phyloP scores from a whole-genome alignment of 345 rosid genomes.

The Aquilaria sinensis region DNA sequence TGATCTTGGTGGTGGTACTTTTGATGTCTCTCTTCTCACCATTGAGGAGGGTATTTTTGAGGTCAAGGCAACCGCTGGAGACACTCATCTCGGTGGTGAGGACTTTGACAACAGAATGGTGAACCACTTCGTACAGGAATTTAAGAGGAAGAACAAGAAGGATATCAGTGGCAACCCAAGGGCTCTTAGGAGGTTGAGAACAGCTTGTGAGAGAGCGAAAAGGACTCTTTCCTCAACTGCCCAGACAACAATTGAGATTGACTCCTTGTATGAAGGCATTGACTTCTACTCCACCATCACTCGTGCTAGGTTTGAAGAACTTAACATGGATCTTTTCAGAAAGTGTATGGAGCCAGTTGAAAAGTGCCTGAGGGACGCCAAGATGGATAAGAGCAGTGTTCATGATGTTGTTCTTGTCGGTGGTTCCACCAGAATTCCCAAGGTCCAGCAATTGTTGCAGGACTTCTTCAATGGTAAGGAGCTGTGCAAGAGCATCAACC shows the following conservation, averaged over 20 bases:
- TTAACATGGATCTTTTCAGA: slow-evolving; percentile 45
- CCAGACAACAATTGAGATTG: slow-evolving; percentile 47
- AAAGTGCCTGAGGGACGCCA: slow-evolving; percentile 57
- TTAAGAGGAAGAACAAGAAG: slow-evolving; percentile 50
- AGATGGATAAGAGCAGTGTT: slow-evolving; percentile 54
- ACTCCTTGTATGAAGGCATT: slow-evolving; percentile 46
- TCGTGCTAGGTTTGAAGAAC: slow-evolving; percentile 41
- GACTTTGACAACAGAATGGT: slow-evolving; percentile 53
- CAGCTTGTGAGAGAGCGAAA: slow-evolving; percentile 32
- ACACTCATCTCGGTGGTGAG: slow-evolving; percentile 52
- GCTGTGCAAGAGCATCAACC: slow-evolving; percentile 56
- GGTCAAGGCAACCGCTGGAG: slow-evolving; percentile 59
- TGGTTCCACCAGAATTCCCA: slow-evolving; percentile 52
- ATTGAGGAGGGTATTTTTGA: slow-evolving; percentile 57
- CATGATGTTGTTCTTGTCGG: slow-evolving; percentile 59
- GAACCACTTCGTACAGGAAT: slow-evolving; percentile 54
- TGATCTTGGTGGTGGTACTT: slow-evolving; percentile 60
- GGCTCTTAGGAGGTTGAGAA: slow-evolving; percentile 38
- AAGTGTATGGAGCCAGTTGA: slow-evolving; percentile 60
- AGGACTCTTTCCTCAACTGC: slow-evolving; percentile 31
- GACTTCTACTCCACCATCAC: slow-evolving; percentile 47
- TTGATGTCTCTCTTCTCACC: slow-evolving; percentile 58
- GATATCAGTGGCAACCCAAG: slow-evolving; percentile 48
- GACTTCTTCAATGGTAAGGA: slow-evolving; percentile 55
- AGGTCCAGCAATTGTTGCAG: slow-evolving; percentile 49